Base-by-base conservation (phyloP, 202 grass and related monocot species). In the Zizania palustris region DNA sequence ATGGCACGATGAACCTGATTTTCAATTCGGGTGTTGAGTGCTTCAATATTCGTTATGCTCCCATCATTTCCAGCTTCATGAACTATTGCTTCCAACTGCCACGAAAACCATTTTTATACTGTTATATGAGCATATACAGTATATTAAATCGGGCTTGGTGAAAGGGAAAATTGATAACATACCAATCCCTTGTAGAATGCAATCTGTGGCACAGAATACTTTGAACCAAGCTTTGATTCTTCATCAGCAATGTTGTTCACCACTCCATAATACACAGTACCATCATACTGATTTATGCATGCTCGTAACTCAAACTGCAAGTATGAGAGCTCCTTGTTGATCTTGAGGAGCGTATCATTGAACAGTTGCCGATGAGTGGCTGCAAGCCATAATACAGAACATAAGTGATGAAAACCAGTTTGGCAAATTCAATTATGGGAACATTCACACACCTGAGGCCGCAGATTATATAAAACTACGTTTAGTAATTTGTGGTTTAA, bases 121-220 rank as follows among this genome's bases (percentile, higher is more conserved):
- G 46, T 81, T 48, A 49, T 18, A 70, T 54, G 58, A 41, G 11
- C 20, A 80, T 62, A 58, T 46, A 65, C 9, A 12, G 13, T 20
- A 46, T 53, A 0, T 28, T 45, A 46, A 67, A 56, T 35, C 65
- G 64, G 59, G 58, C 33, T 42, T 20, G 51, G 19, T 42, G 49
- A 63, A 55, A 57, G 61, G 71, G 55, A 45, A 53, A 53, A 61
- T 53, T 16, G 49, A 71, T 70, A 28, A 13, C 80, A 19, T 88
- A 95, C 95, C 87, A 98, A 62, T 54, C 87, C 95, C 80, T 94
- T 98, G 85, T 92, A 98, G 83, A 90, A 95, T 45, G 95, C 91
- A 74, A 98, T 95, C 71, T 98, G 87, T 51, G 94, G 87, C 74
- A 91, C 79, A 3, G 91, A 97, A 81, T 92, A 97, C 67, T 88